These are phyloP conservation scores for Kodamaea jinghongensis DNA, from an alignment of 805 yeast species.

Conservation along the genomic window DNA sequence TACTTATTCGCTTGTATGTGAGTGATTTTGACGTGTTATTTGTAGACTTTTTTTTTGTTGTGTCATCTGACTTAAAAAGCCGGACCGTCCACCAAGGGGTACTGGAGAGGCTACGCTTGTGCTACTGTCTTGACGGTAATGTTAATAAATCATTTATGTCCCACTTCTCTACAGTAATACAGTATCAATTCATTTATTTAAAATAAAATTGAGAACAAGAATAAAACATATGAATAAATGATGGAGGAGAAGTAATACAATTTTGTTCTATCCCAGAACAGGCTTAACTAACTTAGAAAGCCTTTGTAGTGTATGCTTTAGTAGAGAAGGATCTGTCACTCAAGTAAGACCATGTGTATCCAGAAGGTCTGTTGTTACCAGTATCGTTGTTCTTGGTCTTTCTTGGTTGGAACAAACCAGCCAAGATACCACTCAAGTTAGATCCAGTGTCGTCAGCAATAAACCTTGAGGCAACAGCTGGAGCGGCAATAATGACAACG, in stretches of 20 bases:
- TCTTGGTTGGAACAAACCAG: slow-evolving; percentile 90
- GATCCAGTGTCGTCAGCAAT: slow-evolving; percentile 39
- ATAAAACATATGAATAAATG: slow-evolving; percentile 8
- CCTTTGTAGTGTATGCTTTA: slow-evolving; percentile 57
- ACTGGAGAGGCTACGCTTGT: no score
- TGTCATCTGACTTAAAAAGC: no score
- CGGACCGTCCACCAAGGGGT: no score
- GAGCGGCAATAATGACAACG: slow-evolving; percentile 79
- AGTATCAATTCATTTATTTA: no score
- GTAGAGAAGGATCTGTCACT: slow-evolving; percentile 53
- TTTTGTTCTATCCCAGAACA: not conserved
- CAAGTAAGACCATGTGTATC: slow-evolving; percentile 42
- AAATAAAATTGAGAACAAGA: not conserved
- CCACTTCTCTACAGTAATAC: no score
- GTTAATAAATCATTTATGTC: no score
- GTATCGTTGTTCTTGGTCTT: slow-evolving; percentile 81
- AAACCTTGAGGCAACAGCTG: slow-evolving; percentile 77
- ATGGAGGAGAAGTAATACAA: slow-evolving; percentile 1
- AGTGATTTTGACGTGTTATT: no score
- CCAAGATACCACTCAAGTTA: slow-evolving; percentile 39
- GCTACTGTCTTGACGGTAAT: no score
- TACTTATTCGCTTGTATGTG: no score
- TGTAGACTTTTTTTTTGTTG: no score
- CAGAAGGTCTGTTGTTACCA: slow-evolving; percentile 44
- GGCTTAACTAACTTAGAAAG: slow-evolving; percentile 19